Evolutionary conservation across 192 early-diverging fungal genomes (phyloP).

Genomic region (Backusella mclennaniae): DNA sequence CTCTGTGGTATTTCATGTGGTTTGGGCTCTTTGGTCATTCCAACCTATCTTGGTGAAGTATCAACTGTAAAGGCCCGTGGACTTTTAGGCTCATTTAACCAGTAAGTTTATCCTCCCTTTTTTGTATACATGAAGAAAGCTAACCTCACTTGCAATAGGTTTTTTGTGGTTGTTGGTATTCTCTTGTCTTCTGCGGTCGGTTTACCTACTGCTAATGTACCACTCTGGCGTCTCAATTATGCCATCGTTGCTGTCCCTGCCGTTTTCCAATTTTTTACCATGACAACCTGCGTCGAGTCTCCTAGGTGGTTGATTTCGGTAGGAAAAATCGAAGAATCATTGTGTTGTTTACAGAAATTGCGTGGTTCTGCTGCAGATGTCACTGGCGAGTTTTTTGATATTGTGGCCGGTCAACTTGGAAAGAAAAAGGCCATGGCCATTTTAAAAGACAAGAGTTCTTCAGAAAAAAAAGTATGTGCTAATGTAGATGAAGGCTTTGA

Average conservation of each 20-base stretch:
- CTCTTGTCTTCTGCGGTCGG: slow-evolving; percentile 66
- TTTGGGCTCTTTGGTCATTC: slow-evolving; percentile 50
- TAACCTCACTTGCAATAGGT: not conserved
- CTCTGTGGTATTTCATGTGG: slow-evolving; percentile 75
- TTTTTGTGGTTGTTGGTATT: slow-evolving; percentile 78
- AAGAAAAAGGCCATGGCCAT: not conserved
- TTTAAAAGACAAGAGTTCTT: not conserved
- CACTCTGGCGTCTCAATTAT: slow-evolving; percentile 72
- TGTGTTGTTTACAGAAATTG: slow-evolving; percentile 48
- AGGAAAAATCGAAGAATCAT: slow-evolving; percentile 63
- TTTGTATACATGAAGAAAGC: not conserved
- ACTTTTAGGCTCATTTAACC: slow-evolving; percentile 68
- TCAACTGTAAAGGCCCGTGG: slow-evolving; percentile 68
- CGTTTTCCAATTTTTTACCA: slow-evolving; percentile 51
- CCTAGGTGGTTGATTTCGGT: slow-evolving; percentile 71
- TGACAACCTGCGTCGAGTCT: slow-evolving; percentile 75
- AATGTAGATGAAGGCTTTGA: not conserved
- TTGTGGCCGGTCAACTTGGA: slow-evolving; percentile 44
- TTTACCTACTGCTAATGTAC: slow-evolving; percentile 55
- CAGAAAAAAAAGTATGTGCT: not conserved
- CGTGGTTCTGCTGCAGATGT: slow-evolving; percentile 51
- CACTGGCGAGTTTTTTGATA: slow-evolving; percentile 60
- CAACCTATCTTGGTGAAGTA: slow-evolving; percentile 81
- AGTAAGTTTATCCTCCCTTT: slow-evolving; percentile 24
- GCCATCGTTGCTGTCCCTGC: slow-evolving; percentile 60